These are phyloP conservation scores for Gossypium herbaceum DNA, from an alignment of 345 rosid genomes.

Conservation along the genomic window DNA sequence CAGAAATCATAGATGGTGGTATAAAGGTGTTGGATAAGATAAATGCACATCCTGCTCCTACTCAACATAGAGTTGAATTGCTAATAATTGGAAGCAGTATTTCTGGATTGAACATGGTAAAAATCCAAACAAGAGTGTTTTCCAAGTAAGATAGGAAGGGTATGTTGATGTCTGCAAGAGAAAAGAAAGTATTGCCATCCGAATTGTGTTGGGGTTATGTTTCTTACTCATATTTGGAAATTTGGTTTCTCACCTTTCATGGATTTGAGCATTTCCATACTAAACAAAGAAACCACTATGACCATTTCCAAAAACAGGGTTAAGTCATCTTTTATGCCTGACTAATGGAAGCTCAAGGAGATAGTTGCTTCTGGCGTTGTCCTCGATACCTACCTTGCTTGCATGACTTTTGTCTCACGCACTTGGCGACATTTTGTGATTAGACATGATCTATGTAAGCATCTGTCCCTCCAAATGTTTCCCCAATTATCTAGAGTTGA, in stretches of 20 bases:
- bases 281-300: slow-evolving; percentile 83
- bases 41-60: slow-evolving; percentile 11
- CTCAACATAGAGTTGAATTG: slow-evolving; percentile 27
- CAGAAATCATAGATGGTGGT: neutral
- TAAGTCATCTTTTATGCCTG: slow-evolving; percentile 64
- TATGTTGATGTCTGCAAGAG: too few relatives aligned
- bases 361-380: slow-evolving; percentile 58
- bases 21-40: neutral
- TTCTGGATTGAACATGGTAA: neutral
- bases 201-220: too few relatives aligned
- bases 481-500: slow-evolving; percentile 47
- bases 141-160: too few relatives aligned
- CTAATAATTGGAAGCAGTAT: slow-evolving; percentile 23
- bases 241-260: slow-evolving; percentile 2
- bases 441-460: slow-evolving; percentile 52
- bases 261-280: slow-evolving; percentile 75
- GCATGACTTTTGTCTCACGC: slow-evolving; percentile 38
- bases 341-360: slow-evolving; percentile 63
- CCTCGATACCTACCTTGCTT: slow-evolving; percentile 50
- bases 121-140: too few relatives aligned
- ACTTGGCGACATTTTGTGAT: slow-evolving; percentile 28
- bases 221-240: too few relatives aligned
- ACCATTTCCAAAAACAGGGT: slow-evolving; percentile 71
- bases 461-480: slow-evolving; percentile 64
- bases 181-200: too few relatives aligned